Evolutionary conservation across 345 rosid genomes (phyloP).

Genomic region (Anastatica hierochuntica): DNA sequence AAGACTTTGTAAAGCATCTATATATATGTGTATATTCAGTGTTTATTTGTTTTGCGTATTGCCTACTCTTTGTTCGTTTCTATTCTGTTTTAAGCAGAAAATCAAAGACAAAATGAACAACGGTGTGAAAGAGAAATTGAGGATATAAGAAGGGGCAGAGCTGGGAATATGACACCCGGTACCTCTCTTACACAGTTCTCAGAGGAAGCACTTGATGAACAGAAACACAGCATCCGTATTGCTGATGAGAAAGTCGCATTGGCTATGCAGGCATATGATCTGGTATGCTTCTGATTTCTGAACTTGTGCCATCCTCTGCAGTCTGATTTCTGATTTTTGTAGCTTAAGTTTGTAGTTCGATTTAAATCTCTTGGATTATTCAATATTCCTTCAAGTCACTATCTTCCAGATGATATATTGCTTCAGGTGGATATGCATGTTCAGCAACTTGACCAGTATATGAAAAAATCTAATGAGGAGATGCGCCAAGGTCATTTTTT

Average conservation of each 20-base stretch:
- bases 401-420: slow-evolving; percentile 21
- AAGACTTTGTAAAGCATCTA: background rate
- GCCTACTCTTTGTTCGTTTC: background rate
- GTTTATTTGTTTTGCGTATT: background rate
- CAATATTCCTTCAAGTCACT: slow-evolving; percentile 15
- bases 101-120: slow-evolving; percentile 75
- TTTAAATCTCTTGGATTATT: background rate
- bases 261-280: slow-evolving; percentile 89
- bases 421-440: slow-evolving; percentile 92
- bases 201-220: slow-evolving; percentile 84
- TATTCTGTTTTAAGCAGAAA: slow-evolving; percentile 31
- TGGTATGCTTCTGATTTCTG: slow-evolving; percentile 32
- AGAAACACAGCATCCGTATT: slow-evolving; percentile 82
- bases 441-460: slow-evolving; percentile 84
- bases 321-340: too few species aligned
- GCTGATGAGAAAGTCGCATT: slow-evolving; percentile 92
- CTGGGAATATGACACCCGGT: slow-evolving; percentile 46
- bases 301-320: too few species aligned
- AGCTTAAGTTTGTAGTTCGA: background rate
- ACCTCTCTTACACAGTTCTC: slow-evolving; percentile 58
- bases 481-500: slow-evolving; percentile 53
- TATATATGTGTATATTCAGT: background rate
- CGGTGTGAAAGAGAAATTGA: slow-evolving; percentile 86
- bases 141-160: slow-evolving; percentile 53
- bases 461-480: slow-evolving; percentile 72